Conservation (phyloP, 371 early-diverging fungal genomes). For the Apophysomyces trapeziformis region DNA sequence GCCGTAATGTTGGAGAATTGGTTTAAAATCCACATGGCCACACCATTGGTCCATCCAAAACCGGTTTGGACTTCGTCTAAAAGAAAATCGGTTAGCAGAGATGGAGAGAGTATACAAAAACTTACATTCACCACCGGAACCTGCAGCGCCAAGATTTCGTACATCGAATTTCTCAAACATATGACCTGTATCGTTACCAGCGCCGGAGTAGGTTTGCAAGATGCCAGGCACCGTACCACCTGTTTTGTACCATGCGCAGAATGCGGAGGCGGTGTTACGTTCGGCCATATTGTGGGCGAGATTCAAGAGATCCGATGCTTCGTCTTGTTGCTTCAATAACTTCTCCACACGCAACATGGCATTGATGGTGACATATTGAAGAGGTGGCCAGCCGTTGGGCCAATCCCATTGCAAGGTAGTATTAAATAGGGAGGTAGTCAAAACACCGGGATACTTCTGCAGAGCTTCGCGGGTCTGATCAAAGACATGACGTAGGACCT, state of each 20-base stretch:
- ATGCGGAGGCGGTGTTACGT: constrained; percentile 63
- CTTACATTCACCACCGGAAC: constrained; percentile 82
- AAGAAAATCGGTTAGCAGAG: not conserved
- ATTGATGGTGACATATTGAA: constrained; percentile 59
- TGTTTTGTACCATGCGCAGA: constrained; percentile 74
- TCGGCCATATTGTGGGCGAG: constrained; percentile 63
- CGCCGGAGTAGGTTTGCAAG: constrained; percentile 29
- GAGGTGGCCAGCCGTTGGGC: constrained; percentile 84
- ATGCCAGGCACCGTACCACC: constrained; percentile 62
- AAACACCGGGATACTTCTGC: constrained; percentile 59
- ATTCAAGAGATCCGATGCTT: not conserved
- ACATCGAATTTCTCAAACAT: constrained; percentile 89
- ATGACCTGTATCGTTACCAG: constrained; percentile 48
- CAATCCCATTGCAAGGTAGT: constrained; percentile 88
- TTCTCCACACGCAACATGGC: constrained; percentile 47
- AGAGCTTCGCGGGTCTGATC: constrained; percentile 34
- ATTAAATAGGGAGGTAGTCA: constrained; percentile 66
- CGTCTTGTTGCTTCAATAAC: constrained; percentile 11
- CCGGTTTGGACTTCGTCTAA: constrained; percentile 76
- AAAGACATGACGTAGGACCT: constrained; percentile 30
- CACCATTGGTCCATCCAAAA: constrained; percentile 96
- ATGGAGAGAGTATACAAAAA: not conserved
- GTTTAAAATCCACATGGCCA: constrained; percentile 71
- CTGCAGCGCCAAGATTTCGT: constrained; percentile 58
- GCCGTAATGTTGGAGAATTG: constrained; percentile 48